Base-by-base conservation (phyloP, 805 yeast species). In the Wickerhamiella galacta region DNA sequence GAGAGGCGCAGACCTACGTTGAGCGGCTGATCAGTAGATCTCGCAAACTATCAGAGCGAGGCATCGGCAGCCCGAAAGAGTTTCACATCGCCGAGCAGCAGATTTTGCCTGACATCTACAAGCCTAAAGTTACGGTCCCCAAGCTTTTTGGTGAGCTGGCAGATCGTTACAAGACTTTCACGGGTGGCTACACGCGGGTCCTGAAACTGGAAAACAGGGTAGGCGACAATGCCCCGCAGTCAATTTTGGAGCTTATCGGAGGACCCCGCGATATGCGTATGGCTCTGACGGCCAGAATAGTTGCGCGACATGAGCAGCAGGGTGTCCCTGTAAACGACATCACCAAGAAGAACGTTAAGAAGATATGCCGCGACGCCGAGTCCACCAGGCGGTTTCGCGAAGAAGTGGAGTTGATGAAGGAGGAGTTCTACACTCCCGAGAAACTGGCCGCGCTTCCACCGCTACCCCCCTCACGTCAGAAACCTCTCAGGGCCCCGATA, bases 211-310 rank as follows among this genome's bases (percentile, higher is more conserved):
- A 90, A 54, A 82, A 85, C 12, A 66, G 96, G 43, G 54, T 75
- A 30, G 85, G 90, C 35, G 98, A 90, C 52, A 77, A 73, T 39
- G 93, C 95, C 0, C 85, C 85, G 20, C 90, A 80, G 64, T 74
- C 90, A 1, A 73, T 85, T 6, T 49, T 90, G 34, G 98, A 90
- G 55, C 61, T 90, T 30, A 92, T 87, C 1, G 94, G 79, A 45
- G 71, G 75, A 3, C 55, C 61, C 51, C 59, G 70, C 38, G 93
- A 81, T 50, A 66, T 79, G 63, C 70, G 75, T 45, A 66, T 72
- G 42, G 78, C 92, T 72, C 58, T 70, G 47, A 65, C 72, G 6
- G 94, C 93, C n/a, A 70, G 80, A 53, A 63, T 71, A 3, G 87
- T 78, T 4, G 94, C 93, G n/a, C 66, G 93, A 43, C 60, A 76